These are phyloP conservation scores for Cephalotrichum gorgonifer DNA, from an alignment of 2,329 filamentous ascomycete genomes.

Conservation along the genomic window DNA sequence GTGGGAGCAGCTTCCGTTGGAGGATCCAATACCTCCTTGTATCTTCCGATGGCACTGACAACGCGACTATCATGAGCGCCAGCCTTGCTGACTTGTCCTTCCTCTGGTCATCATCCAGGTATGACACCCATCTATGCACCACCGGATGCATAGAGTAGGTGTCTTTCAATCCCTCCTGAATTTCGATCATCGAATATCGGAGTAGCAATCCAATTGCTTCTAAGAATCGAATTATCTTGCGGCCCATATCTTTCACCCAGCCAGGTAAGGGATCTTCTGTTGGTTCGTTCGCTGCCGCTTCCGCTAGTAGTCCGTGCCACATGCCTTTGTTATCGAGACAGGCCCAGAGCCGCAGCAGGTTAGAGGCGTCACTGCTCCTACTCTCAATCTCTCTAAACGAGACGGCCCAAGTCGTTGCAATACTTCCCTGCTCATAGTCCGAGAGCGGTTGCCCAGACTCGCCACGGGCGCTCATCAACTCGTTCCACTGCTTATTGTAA, in stretches of 20 bases:
- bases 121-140: constrained; percentile 12
- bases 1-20: too few species aligned
- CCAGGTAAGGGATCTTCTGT: too few species aligned
- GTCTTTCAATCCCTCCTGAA: constrained; percentile 4
- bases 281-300: too few species aligned
- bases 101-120: constrained; percentile 2
- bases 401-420: constrained; percentile 12
- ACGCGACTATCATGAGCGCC: too few species aligned
- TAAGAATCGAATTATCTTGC: not conserved
- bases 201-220: constrained; percentile 7
- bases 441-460: constrained; percentile 5
- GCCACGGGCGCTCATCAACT: too few species aligned
- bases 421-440: constrained; percentile 9
- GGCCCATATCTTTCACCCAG: too few species aligned
- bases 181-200: constrained; percentile 13
- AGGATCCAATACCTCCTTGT: too few species aligned
- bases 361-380: constrained; percentile 7
- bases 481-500: constrained; percentile 5
- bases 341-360: constrained; percentile 14
- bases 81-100: too few species aligned
- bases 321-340: constrained; percentile 13
- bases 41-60: too few species aligned
- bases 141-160: constrained; percentile 14
- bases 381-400: constrained; percentile 10
- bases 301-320: constrained; percentile 11